Evolutionary conservation across 1,284 basidiomycete genomes (phyloP).

Genomic region (Leucoagaricus sp.): DNA sequence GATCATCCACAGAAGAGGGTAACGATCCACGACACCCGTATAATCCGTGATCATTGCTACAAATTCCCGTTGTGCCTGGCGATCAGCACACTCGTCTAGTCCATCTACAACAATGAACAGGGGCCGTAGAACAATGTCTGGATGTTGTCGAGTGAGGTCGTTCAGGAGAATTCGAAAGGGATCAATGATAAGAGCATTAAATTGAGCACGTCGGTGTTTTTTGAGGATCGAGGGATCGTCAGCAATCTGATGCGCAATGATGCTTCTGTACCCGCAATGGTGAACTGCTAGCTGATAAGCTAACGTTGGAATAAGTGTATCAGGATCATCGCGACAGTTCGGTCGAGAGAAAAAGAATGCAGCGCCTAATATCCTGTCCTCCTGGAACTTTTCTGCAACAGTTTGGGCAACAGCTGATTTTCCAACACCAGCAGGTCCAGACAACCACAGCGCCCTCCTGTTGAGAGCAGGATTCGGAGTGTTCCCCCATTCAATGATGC

Average conservation of each 20-base stretch:
- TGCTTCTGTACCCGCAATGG: not conserved
- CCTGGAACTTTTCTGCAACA: not conserved
- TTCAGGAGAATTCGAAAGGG: not conserved
- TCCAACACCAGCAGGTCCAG: not conserved
- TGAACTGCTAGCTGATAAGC: not conserved
- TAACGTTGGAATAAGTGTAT: not conserved
- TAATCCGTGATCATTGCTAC: not conserved
- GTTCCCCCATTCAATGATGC: not conserved
- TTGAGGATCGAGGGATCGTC: not conserved
- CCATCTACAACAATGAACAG: slow-evolving; percentile 1
- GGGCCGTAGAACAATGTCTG: not conserved
- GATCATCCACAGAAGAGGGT: slow-evolving; percentile 2
- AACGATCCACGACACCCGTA: not conserved
- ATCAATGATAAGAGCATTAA: not conserved
- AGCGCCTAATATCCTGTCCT: not conserved
- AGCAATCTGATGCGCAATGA: not conserved
- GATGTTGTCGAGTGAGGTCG: not conserved
- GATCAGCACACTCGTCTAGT: slow-evolving; percentile 1
- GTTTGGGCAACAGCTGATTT: slow-evolving; percentile 9
- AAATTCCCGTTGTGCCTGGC: not conserved
- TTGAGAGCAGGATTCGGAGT: not conserved
- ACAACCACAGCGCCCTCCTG: not conserved
- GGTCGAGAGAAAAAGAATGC: slow-evolving; percentile 3
- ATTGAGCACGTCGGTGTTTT: not conserved
- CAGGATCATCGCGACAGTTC: not conserved